Evolutionary conservation across 2,329 filamentous ascomycete genomes (phyloP).

Genomic region (Aspergillus sp.): DNA sequence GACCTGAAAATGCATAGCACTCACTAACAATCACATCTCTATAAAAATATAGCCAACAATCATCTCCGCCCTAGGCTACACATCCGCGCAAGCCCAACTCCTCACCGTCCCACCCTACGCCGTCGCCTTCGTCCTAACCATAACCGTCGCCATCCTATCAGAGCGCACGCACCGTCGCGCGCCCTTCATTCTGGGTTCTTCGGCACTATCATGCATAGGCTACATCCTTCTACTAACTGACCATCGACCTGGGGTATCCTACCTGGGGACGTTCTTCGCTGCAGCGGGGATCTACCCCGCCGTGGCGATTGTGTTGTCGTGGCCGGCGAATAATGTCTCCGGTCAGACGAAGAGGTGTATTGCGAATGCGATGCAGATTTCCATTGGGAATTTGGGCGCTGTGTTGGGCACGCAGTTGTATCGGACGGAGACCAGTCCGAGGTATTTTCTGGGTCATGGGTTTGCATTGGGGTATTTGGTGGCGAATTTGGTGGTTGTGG

Average conservation of each 20-base stretch:
- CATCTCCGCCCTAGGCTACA: conserved; percentile 47
- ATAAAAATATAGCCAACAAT: conserved; percentile 39
- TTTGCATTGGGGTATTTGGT: conserved; percentile 63
- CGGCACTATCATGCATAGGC: conserved; percentile 61
- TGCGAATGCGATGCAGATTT: conserved; percentile 71
- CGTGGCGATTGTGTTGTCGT: conserved; percentile 64
- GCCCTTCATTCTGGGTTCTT: conserved; percentile 63
- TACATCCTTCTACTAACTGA: conserved; percentile 63
- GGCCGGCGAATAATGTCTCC: conserved; percentile 72
- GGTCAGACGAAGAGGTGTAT: conserved; percentile 70
- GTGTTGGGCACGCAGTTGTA: conserved; percentile 72
- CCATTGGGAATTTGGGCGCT: conserved; percentile 68
- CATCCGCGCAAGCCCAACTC: conserved; percentile 49
- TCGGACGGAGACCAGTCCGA: conserved; percentile 59
- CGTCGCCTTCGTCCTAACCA: conserved; percentile 61
- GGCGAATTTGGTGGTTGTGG: too few species aligned
- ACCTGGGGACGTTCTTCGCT: conserved; percentile 64
- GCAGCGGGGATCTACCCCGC: conserved; percentile 69
- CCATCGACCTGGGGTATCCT: conserved; percentile 58
- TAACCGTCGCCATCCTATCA: conserved; percentile 61
- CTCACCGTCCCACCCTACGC: conserved; percentile 67
- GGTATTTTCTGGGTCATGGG: conserved; percentile 67
- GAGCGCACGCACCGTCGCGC: conserved; percentile 61
- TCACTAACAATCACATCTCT: too few species aligned
- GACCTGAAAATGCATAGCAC: too few species aligned